Evolutionary conservation across 345 rosid genomes (phyloP).

Genomic region (Camelina sativa): DNA sequence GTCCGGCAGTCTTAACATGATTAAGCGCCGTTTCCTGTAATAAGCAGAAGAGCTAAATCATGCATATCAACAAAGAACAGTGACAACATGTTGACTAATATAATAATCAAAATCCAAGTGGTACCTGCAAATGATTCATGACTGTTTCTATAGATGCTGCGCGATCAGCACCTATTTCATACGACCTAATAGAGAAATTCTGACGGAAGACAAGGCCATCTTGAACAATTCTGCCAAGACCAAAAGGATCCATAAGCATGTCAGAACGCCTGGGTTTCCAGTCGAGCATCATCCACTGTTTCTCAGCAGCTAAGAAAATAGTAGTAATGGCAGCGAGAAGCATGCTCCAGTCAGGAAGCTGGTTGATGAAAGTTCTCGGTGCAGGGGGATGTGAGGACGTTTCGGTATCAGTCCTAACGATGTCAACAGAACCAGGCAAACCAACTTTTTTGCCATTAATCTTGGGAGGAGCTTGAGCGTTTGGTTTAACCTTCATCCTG

Average conservation of each 20-base stretch:
- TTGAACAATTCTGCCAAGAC: slow-evolving; percentile 85
- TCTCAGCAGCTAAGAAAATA: slow-evolving; percentile 95
- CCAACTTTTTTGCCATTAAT: slow-evolving; percentile 74
- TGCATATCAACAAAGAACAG: neutral
- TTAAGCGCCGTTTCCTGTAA: slow-evolving; percentile 95
- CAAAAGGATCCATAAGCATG: slow-evolving; percentile 82
- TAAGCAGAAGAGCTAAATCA: slow-evolving; percentile 14
- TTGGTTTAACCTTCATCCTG: slow-evolving; percentile 78
- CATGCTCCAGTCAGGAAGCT: slow-evolving; percentile 99
- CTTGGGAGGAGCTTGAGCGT: slow-evolving; percentile 88
- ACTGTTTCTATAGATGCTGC: slow-evolving; percentile 95
- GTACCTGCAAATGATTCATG: slow-evolving; percentile 97
- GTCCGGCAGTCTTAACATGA: slow-evolving; percentile 84
- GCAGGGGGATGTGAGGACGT: slow-evolving; percentile 55
- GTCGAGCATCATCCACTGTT: slow-evolving; percentile 99
- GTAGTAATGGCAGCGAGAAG: slow-evolving; percentile 99
- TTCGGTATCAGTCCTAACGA: slow-evolving; percentile 56
- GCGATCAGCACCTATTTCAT: slow-evolving; percentile 98
- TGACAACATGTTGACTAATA: neutral
- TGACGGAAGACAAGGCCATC: slow-evolving; percentile 88
- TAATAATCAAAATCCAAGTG: slow-evolving; percentile 16
- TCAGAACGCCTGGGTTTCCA: slow-evolving; percentile 95
- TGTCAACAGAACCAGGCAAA: slow-evolving; percentile 52
- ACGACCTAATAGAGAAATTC: slow-evolving; percentile 90
- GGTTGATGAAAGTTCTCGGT: slow-evolving; percentile 92